phyloP scores from a whole-genome alignment of 2,329 filamentous ascomycete species.

The Scedosporium aurantiacum region DNA sequence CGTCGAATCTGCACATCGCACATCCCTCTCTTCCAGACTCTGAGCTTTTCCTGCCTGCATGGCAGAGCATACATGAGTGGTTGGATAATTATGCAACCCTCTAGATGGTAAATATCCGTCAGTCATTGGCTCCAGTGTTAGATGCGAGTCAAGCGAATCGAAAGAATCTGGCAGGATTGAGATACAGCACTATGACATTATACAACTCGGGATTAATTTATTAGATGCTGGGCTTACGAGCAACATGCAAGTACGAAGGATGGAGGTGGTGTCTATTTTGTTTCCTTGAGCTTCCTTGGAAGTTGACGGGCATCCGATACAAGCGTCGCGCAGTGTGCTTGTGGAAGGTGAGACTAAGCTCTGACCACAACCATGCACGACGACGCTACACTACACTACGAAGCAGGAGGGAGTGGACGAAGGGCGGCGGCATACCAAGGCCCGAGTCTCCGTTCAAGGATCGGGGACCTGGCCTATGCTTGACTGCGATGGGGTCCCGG shows the following conservation, averaged over 20 bases:
- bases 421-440: background rate
- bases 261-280: too few species aligned
- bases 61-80: background rate
- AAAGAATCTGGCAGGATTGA: background rate
- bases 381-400: too few species aligned
- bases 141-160: background rate
- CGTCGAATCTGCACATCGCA: background rate
- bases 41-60: background rate
- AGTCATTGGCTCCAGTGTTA: background rate
- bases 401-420: background rate
- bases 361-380: background rate
- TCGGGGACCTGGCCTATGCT: background rate
- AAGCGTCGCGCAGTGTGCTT: too few species aligned
- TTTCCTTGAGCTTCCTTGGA: too few species aligned
- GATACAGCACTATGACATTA: too few species aligned
- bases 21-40: background rate
- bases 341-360: background rate
- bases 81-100: constrained; percentile 1
- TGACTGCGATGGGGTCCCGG: background rate
- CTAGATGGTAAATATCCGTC: background rate
- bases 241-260: too few species aligned
- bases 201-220: too few species aligned
- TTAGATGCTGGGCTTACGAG: too few species aligned
- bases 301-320: too few species aligned
- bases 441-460: background rate